phyloP scores from a whole-genome alignment of 2,329 filamentous ascomycete species.

The Epichloe bromicola region DNA sequence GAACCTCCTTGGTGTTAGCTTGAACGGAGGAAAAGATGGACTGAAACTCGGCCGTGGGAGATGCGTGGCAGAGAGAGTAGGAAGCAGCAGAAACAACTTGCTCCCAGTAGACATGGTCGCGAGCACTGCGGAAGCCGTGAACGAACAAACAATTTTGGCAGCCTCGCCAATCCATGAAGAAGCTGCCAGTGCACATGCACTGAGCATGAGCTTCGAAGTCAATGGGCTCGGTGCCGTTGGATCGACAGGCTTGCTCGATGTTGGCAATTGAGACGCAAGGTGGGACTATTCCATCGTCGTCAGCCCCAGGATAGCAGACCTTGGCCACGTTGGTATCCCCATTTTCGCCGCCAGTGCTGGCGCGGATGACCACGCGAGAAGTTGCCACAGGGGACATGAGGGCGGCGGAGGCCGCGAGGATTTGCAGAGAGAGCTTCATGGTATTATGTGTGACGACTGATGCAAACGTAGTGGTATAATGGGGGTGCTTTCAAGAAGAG shows the following conservation, averaged over 20 bases:
- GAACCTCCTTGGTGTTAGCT: slow-evolving; percentile 10
- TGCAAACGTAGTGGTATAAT: neutral
- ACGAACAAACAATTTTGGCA: slow-evolving; percentile 28
- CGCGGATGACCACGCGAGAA: neutral
- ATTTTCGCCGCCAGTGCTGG: neutral
- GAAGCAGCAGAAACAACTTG: slow-evolving; percentile 22
- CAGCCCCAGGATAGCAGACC: slow-evolving; percentile 6
- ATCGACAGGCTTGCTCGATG: slow-evolving; percentile 18
- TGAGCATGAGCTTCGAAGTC: slow-evolving; percentile 17
- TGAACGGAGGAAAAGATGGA: slow-evolving; percentile 20
- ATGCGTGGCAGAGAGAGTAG: slow-evolving; percentile 23
- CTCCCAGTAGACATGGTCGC: slow-evolving; percentile 20
- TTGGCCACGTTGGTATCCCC: neutral
- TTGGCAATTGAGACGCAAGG: slow-evolving; percentile 18
- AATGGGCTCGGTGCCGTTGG: slow-evolving; percentile 15
- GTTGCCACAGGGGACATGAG: slow-evolving; percentile 7
- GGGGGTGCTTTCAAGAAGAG: slow-evolving; percentile 1
- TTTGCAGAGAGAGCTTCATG: slow-evolving; percentile 7
- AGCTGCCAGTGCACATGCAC: slow-evolving; percentile 31
- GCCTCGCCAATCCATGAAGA: slow-evolving; percentile 28
- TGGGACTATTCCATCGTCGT: slow-evolving; percentile 6
- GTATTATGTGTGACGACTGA: slow-evolving; percentile 1
- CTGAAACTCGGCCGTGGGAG: slow-evolving; percentile 23
- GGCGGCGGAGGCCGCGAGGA: slow-evolving; percentile 6
- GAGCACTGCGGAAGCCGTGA: slow-evolving; percentile 26